Percentiles rank a stretch among this genome's conserved stretches.
phyloP scores from a whole-genome alignment of 2,329 filamentous ascomycete species.

The Thielaviopsis cerberus region DNA sequence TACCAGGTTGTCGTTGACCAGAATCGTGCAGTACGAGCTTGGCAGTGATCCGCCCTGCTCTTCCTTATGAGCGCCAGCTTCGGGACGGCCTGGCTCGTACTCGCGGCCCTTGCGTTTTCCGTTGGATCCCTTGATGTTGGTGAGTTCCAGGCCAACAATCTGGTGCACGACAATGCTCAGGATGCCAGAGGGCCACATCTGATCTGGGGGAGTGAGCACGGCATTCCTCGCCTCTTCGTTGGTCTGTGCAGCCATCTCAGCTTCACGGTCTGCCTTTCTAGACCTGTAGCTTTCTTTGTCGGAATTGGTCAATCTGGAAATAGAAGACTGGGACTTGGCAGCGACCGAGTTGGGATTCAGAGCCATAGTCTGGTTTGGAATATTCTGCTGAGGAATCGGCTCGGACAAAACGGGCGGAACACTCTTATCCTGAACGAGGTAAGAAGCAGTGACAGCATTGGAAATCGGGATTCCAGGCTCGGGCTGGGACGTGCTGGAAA shows the following conservation, averaged over 20 bases:
- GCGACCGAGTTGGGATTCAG: not conserved
- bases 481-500: not conserved
- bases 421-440: constrained; percentile 1
- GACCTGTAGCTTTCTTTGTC: not conserved
- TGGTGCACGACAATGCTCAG: constrained; percentile 78
- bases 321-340: not conserved
- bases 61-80: constrained; percentile 69
- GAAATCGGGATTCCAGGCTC: constrained; percentile 3
- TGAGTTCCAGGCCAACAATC: constrained; percentile 85
- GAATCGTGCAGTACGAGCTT: constrained; percentile 82
- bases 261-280: constrained; percentile 38
- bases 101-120: constrained; percentile 70
- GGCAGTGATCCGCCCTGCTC: constrained; percentile 66
- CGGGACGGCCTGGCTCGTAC: constrained; percentile 68
- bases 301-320: not conserved
- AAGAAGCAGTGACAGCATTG: constrained; percentile 7
- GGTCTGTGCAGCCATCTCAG: constrained; percentile 23
- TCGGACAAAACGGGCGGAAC: not conserved
- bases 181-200: constrained; percentile 86
- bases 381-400: not conserved
- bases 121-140: constrained; percentile 69
- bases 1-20: constrained; percentile 71
- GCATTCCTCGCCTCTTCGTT: constrained; percentile 57
- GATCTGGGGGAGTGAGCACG: constrained; percentile 77
- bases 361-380: not conserved